Evolutionary conservation across 1,284 basidiomycete genomes (phyloP).

Genomic region (Inonotus hispidus): DNA sequence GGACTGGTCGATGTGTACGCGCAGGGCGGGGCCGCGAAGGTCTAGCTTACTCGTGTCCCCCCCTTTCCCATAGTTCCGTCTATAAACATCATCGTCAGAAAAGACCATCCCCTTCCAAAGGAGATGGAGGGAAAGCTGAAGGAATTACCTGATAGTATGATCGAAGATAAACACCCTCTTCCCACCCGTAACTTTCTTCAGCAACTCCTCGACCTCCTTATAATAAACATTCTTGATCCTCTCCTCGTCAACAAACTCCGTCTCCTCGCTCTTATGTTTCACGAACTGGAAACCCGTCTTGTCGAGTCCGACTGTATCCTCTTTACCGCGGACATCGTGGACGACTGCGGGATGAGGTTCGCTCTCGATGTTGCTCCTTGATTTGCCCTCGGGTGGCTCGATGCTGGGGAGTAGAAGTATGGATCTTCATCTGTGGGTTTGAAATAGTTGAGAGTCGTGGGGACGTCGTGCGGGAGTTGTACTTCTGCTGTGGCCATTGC

Average conservation of each 20-base stretch:
- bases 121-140: too few relatives aligned
- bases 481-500: background rate
- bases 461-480: background rate
- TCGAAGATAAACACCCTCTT: slow-evolving; percentile 28
- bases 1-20: slow-evolving; percentile 57
- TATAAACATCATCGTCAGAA: background rate
- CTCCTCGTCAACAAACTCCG: slow-evolving; percentile 27
- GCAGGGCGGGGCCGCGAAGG: background rate
- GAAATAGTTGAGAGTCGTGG: background rate
- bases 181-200: slow-evolving; percentile 28
- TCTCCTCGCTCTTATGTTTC: slow-evolving; percentile 11
- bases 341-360: slow-evolving; percentile 25
- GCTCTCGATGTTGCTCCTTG: slow-evolving; percentile 23
- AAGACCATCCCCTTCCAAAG: background rate
- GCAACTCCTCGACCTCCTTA: slow-evolving; percentile 23
- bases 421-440: background rate
- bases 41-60: background rate
- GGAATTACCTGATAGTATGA: slow-evolving; percentile 16
- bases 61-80: background rate
- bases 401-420: background rate
- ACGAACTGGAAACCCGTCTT: slow-evolving; percentile 19
- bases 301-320: slow-evolving; percentile 21
- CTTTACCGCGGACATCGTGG: slow-evolving; percentile 21
- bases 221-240: slow-evolving; percentile 25
- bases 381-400: slow-evolving; percentile 25